Percentiles rank a stretch among this genome's conserved stretches.
These are phyloP conservation scores for Trametes coccinea DNA, from an alignment of 768 basidiomycete genomes.

Conservation along the genomic window DNA sequence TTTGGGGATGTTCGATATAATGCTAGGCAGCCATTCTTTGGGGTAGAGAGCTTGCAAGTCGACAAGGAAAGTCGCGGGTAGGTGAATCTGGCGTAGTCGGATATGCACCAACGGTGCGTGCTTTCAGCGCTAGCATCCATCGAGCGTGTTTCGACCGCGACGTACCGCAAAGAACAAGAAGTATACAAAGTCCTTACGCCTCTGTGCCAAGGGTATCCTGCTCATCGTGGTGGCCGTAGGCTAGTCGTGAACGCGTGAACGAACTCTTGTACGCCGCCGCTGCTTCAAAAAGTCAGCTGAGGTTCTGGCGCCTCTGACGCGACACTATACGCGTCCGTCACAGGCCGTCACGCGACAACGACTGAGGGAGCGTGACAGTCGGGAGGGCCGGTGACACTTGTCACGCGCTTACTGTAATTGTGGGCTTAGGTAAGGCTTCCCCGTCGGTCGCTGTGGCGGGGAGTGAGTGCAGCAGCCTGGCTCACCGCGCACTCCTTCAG, in stretches of 20 bases:
- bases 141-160: not conserved
- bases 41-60: constrained; percentile 74
- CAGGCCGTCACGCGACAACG: too few species aligned
- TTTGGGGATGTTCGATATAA: constrained; percentile 44
- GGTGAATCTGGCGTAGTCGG: constrained; percentile 48
- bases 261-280: too few species aligned
- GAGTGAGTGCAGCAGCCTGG: too few species aligned
- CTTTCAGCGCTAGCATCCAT: constrained; percentile 18
- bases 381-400: too few species aligned
- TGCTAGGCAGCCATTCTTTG: constrained; percentile 45
- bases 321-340: too few species aligned
- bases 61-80: constrained; percentile 66
- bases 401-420: too few species aligned
- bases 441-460: not conserved
- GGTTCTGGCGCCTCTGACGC: too few species aligned
- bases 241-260: too few species aligned
- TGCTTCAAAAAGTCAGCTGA: too few species aligned
- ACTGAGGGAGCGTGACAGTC: too few species aligned
- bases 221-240: not conserved
- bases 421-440: not conserved
- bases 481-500: too few species aligned
- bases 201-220: constrained; percentile 47
- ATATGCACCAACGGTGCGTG: not conserved
- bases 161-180: constrained; percentile 67
- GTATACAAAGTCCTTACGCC: constrained; percentile 68